Conservation (phyloP, 768 basidiomycete genomes). For the Amanita exitialis region DNA sequence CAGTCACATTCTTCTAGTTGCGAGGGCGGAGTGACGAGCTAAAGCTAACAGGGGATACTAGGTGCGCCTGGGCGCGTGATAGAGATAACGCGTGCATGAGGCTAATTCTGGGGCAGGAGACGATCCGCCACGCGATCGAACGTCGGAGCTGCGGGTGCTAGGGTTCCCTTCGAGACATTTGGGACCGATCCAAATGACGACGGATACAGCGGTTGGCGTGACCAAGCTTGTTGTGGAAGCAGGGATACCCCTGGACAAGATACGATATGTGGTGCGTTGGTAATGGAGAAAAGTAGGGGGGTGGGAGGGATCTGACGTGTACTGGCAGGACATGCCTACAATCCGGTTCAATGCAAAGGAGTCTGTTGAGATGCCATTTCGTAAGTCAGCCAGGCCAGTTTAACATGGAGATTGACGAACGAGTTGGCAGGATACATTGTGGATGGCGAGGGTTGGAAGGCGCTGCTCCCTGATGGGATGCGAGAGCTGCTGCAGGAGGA, state of each 20-base stretch:
- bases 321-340: constrained; percentile 74
- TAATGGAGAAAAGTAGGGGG: not conserved
- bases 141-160: constrained; percentile 73
- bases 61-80: constrained; percentile 22
- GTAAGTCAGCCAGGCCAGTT: constrained; percentile 31
- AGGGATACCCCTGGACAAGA: constrained; percentile 59
- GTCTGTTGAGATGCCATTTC: constrained; percentile 97
- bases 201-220: constrained; percentile 91
- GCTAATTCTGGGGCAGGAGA: constrained; percentile 46
- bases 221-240: constrained; percentile 78
- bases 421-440: constrained; percentile 35
- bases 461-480: constrained; percentile 87
- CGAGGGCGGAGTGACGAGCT: not conserved
- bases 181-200: constrained; percentile 93
- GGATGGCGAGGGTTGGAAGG: constrained; percentile 33
- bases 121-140: constrained; percentile 92
- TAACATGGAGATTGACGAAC: not conserved
- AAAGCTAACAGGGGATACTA: constrained; percentile 41
- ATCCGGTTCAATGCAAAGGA: constrained; percentile 82
- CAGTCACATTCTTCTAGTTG: constrained; percentile 17
- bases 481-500: constrained; percentile 75
- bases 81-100: not conserved
- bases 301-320: not conserved
- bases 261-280: constrained; percentile 60
- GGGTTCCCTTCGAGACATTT: constrained; percentile 86